Percentiles rank a stretch among this genome's conserved stretches.
These are phyloP conservation scores for Ophiostoma australiae DNA, from an alignment of 2,329 filamentous ascomycete species.

Conservation along the genomic window DNA sequence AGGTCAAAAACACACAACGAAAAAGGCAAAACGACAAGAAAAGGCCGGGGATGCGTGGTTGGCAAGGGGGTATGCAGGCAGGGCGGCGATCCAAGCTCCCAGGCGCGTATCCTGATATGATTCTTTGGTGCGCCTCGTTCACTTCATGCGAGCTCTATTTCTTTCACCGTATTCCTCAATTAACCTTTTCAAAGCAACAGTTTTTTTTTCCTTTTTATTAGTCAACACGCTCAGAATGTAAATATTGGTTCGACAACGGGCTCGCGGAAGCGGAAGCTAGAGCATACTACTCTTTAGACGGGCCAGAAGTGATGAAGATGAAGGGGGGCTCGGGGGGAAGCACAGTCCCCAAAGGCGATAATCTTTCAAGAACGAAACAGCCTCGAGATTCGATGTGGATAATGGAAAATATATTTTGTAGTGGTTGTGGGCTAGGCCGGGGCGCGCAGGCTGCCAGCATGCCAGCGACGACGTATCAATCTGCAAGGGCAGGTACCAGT, in stretches of 20 bases:
- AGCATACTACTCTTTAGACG: not conserved
- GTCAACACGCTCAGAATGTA: not conserved
- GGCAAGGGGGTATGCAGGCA: not conserved
- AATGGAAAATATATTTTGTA: not conserved
- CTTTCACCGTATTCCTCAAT: not conserved
- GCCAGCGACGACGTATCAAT: not conserved
- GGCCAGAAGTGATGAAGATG: not conserved
- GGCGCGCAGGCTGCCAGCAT: not conserved
- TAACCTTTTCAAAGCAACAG: not conserved
- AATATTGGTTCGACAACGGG: not conserved
- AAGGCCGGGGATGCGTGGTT: not conserved
- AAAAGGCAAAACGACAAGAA: not conserved
- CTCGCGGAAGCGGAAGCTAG: not conserved
- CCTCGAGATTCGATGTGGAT: constrained; percentile 17
- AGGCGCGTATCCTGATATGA: not conserved
- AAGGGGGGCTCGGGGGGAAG: not conserved
- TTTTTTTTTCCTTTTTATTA: not conserved
- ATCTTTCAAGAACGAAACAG: constrained; percentile 17
- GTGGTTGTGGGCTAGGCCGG: constrained; percentile 13
- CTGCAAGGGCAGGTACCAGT: not conserved
- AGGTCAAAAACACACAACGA: not conserved
- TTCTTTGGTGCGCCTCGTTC: not conserved
- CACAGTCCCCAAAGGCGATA: not conserved
- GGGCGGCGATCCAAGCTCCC: not conserved
- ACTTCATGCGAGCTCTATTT: not conserved